Conservation (phyloP, 1,139 yeast species). For the Candida albicans region DNA sequence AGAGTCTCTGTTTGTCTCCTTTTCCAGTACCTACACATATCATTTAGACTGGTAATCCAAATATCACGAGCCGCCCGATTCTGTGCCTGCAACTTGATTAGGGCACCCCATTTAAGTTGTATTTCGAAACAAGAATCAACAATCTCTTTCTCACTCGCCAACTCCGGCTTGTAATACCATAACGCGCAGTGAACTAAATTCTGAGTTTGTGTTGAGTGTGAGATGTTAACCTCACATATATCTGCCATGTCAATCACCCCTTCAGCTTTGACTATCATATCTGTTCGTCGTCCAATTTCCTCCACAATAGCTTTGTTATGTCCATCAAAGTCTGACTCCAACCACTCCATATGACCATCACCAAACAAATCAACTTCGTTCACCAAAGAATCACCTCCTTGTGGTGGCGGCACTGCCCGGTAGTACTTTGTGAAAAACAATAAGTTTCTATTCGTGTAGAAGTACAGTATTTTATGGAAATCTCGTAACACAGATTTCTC, state of each 20-base stretch:
- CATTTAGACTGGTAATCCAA: conserved; percentile 60
- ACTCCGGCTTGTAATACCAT: conserved; percentile 40
- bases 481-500: conserved; percentile 41
- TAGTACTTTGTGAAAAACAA: conserved; percentile 58
- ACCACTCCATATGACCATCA: conserved; percentile 61
- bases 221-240: conserved; percentile 38
- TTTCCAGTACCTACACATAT: conserved; percentile 61
- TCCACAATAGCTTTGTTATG: conserved; percentile 57
- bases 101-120: conserved; percentile 46
- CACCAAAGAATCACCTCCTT: neutral
- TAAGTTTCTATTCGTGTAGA: conserved; percentile 60
- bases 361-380: conserved; percentile 33
- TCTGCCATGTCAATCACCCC: conserved; percentile 61
- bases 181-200: conserved; percentile 38
- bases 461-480: conserved; percentile 58
- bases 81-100: conserved; percentile 60
- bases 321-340: conserved; percentile 47
- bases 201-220: conserved; percentile 32
- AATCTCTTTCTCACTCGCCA: conserved; percentile 29
- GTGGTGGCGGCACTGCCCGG: conserved; percentile 63
- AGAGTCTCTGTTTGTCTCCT: conserved; percentile 44
- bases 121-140: conserved; percentile 55
- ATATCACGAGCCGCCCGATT: conserved; percentile 49
- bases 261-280: conserved; percentile 56
- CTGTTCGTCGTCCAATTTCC: conserved; percentile 64